Evolutionary conservation across 2,329 filamentous ascomycete species (phyloP).

Genomic region (Fragosphaeria purpurea): DNA sequence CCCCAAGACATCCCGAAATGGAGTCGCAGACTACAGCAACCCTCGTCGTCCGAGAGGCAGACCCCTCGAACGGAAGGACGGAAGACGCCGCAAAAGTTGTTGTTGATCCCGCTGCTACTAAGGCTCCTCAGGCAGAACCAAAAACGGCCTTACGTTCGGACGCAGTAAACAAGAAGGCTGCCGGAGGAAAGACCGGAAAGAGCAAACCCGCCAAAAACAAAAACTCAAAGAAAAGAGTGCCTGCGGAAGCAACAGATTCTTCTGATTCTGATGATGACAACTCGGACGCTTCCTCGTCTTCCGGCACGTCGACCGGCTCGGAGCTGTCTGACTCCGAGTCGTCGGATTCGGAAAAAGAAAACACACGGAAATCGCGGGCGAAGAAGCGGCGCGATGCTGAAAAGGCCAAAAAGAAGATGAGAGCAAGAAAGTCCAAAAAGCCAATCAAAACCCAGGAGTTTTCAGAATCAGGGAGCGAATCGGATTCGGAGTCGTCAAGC

Average conservation of each 20-base stretch:
- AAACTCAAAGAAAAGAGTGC: constrained; percentile 18
- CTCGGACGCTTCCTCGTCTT: constrained; percentile 1
- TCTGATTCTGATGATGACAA: constrained; percentile 3
- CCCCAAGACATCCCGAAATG: constrained; percentile 9
- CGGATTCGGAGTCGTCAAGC: background rate
- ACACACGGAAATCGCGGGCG: constrained; percentile 17
- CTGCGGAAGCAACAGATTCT: constrained; percentile 9
- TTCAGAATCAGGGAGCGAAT: constrained; percentile 9
- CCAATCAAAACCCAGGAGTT: constrained; percentile 11
- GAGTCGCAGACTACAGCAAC: constrained; percentile 14
- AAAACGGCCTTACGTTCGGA: constrained; percentile 13
- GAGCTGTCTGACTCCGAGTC: constrained; percentile 6
- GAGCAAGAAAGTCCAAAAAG: constrained; percentile 20
- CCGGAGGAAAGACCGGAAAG: constrained; percentile 17
- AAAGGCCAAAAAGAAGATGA: constrained; percentile 20
- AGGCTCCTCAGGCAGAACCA: constrained; percentile 14
- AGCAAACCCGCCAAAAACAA: constrained; percentile 19
- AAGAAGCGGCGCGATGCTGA: constrained; percentile 22
- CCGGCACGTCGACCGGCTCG: constrained; percentile 10
- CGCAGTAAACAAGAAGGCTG: constrained; percentile 2
- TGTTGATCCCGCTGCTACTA: constrained; percentile 13
- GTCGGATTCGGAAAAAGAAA: constrained; percentile 14
- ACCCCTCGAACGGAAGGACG: constrained; percentile 11
- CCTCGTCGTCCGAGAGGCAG: constrained; percentile 15
- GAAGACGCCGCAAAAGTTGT: constrained; percentile 16